Base-by-base conservation (phyloP, 192 early-diverging fungal species). In the Umbelopsis sp. region DNA sequence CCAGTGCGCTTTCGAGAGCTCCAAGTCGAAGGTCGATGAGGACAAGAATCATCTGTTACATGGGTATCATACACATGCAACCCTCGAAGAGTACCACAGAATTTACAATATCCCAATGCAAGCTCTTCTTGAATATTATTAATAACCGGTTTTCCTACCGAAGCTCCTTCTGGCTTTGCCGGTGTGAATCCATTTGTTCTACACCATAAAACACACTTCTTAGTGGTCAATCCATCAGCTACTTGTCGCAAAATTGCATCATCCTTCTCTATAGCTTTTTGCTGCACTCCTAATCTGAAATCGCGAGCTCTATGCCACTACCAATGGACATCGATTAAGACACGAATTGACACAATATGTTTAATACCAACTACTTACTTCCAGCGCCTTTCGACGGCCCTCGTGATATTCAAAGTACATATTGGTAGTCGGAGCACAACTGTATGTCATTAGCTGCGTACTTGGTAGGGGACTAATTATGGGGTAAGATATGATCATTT, bases 291-390 rank as follows among this genome's bases (percentile, higher is more conserved):
- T 11, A 75, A 41, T 33, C 77, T 53, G 25, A 84, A 37, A 41
- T 77, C 18, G 33, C 71, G 72, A 12, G 86, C 81, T 25, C 86
- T 53, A 47, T 86, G 79, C 86, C 83, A 85, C 80, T 82, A 66
- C 10, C 33, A 1, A 27, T 50, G 6, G 21, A 3, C 27, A 30
- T 30, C 21, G 9, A 4, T 49, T 21, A 21, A 51, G 9, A 49
- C 33, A 49, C 11, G 4, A 7, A 12, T 15, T 27, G 1, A 1
- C 0, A 33, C 1, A 22, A 9, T 5, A 30, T 37, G 15, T 23
- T 7, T 16, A 15, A 52, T 22, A 70, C 22, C 0, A 10, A 45
- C 41, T 27, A 33, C 66, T 67, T 71, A 84, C 83, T 75, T 88
- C 86, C n/a, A 76, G 15, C 35, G 75, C 74, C 69, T 84, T 88